phyloP scores from a whole-genome alignment of 1,284 basidiomycete species.

The Stygiomarasmius scandens region DNA sequence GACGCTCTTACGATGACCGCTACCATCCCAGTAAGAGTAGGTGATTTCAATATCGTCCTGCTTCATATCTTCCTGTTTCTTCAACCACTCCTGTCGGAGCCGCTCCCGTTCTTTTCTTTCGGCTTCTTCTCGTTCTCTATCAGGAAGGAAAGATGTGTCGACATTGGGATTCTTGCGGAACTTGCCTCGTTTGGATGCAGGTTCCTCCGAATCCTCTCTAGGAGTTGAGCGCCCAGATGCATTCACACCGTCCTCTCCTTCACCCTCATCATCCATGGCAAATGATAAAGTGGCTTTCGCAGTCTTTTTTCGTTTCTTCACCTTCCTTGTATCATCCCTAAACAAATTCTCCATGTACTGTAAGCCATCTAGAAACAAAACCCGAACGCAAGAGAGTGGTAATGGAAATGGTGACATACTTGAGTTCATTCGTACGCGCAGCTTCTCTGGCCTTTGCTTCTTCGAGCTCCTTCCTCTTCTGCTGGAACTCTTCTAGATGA shows the following conservation, averaged over 20 bases:
- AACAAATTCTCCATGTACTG: slow-evolving; percentile 77
- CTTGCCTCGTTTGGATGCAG: slow-evolving; percentile 70
- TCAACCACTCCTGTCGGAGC: slow-evolving; percentile 89
- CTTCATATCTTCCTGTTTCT: slow-evolving; percentile 87
- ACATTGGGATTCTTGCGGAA: slow-evolving; percentile 95
- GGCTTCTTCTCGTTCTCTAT: slow-evolving; percentile 91
- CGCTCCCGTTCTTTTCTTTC: slow-evolving; percentile 89
- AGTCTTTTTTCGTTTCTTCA: slow-evolving; percentile 89
- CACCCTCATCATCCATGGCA: slow-evolving; percentile 74
- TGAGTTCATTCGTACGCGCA: slow-evolving; percentile 78
- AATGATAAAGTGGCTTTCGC: slow-evolving; percentile 88
- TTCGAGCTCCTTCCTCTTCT: slow-evolving; percentile 86
- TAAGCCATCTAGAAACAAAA: slow-evolving; percentile 53
- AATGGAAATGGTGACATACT: slow-evolving; percentile 62
- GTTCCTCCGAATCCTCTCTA: slow-evolving; percentile 41
- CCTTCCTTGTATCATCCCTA: slow-evolving; percentile 85
- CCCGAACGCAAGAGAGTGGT: slow-evolving; percentile 13
- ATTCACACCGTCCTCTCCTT: slow-evolving; percentile 34
- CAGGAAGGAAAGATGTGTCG: slow-evolving; percentile 97
- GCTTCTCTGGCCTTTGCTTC: slow-evolving; percentile 92
- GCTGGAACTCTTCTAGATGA: slow-evolving; percentile 90
- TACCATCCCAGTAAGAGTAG: slow-evolving; percentile 99
- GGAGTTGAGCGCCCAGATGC: slow-evolving; percentile 34
- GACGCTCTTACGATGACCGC: slow-evolving; percentile 93
- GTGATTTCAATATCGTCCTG: slow-evolving; percentile 88